Evolutionary conservation across 176 grass and related monocot genomes (phyloP), one percentile per base, ranked within the genome.

Genomic region (Themeda triandra): DNA sequence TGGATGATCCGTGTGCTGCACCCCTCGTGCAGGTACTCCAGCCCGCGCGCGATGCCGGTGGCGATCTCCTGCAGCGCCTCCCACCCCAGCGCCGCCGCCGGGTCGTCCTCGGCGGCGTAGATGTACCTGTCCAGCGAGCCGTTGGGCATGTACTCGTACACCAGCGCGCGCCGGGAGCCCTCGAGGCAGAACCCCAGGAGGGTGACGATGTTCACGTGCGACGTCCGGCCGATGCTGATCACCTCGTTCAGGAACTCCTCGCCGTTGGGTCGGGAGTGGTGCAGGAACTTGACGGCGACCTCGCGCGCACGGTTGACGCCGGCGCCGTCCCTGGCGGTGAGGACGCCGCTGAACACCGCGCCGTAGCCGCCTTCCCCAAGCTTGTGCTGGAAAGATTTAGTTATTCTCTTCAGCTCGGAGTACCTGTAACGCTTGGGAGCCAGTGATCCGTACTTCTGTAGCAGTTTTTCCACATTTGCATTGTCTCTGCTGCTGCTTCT

Each of bases 171-270:
- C 18, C 48, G 75, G 25, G 92, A 82, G 6, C 86, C 86, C 80
- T 94, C 84, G 18, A 91, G 73, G 66, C 89, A 94, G 69, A 94
- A 94, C 2, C 92, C 92, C 12, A 89, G 80, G 45, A 94, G 29
- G 19, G 66, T 71, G 51, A 94, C 92, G 60, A 94, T 79, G 84
- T 92, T 94, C 18, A 91, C 87, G 23, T 94, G 92, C 3, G 82
- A 88, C 7, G 86, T 94, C 13, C 89, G n/a, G 13, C 89, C 86
- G 3, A 94, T 94, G 68, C 86, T 91, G 56, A 82, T 40, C 37
- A 94, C 92, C 85, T 94, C 86, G 24, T 90, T 91, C 4, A 94
- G 74, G 78, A 94, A 94, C 53, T 94, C 92, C 37, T 89, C 86
- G 4, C 89, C 84, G 13, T 86, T 83, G 56, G 86, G 65, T 0